Conservation (phyloP, 306 rosid species). For the Quercus parvula region DNA sequence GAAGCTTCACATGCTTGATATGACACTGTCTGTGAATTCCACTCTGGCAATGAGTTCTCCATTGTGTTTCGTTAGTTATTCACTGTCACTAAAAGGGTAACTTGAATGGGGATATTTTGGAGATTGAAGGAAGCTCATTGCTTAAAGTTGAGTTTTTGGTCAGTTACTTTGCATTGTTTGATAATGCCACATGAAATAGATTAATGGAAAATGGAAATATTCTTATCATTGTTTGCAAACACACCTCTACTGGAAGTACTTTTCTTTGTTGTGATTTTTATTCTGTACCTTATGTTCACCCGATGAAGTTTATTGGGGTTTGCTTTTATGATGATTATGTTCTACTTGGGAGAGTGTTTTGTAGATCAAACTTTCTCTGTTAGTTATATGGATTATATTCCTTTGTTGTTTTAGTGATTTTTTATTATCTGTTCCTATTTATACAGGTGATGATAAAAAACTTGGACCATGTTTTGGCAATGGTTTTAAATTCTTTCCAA, state of each 20-base stretch:
- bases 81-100: not conserved
- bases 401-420: not conserved
- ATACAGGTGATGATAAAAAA: constrained; percentile 85
- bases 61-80: not conserved
- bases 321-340: not conserved
- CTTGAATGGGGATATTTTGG: not conserved
- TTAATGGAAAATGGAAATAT: not conserved
- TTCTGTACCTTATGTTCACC: not conserved
- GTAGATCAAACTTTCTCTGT: not conserved
- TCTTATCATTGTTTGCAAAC: not conserved
- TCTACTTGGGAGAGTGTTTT: not conserved
- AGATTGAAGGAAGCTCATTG: no score
- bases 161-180: not conserved
- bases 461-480: constrained; percentile 96
- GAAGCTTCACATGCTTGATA: not conserved
- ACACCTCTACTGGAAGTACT: not conserved
- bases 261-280: not conserved
- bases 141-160: not conserved
- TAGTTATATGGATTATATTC: not conserved
- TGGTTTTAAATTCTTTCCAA: constrained; percentile 89
- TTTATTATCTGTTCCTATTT: not conserved
- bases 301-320: not conserved
- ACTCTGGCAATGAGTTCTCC: not conserved
- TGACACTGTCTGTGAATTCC: not conserved
- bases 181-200: not conserved